A percentile compares a stretch with the other conserved stretches of the same genome.
Conservation (phyloP, 2,329 filamentous ascomycete species). For the Exophiala lecanii-corni region DNA sequence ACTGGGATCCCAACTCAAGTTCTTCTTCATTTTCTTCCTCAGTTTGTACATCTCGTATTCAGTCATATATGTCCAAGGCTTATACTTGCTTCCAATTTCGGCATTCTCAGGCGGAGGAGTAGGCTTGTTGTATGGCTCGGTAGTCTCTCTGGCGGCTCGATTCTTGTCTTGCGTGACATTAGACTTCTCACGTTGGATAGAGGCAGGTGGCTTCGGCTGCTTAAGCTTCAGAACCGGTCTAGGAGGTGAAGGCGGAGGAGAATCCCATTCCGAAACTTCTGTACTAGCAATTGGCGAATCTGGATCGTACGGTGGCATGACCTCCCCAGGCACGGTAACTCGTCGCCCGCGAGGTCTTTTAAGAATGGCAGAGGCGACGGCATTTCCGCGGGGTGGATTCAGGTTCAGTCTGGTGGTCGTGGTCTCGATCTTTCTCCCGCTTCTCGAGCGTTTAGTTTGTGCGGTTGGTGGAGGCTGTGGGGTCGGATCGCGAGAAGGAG, state of each 20-base stretch:
- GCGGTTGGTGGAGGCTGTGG: slow-evolving; percentile 36
- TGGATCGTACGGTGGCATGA: slow-evolving; percentile 37
- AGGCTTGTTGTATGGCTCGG: slow-evolving; percentile 23
- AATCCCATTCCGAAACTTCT: slow-evolving; percentile 42
- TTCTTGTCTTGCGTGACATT: slow-evolving; percentile 13
- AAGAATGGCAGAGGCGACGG: slow-evolving; percentile 21
- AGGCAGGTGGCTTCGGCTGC: slow-evolving; percentile 39
- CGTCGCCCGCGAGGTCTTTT: slow-evolving; percentile 37
- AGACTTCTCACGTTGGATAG: slow-evolving; percentile 17
- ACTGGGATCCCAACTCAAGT: slow-evolving; percentile 63
- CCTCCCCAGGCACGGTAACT: slow-evolving; percentile 33
- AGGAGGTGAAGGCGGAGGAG: slow-evolving; percentile 29
- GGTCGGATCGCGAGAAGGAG: slow-evolving; percentile 57
- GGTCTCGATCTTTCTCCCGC: slow-evolving; percentile 36
- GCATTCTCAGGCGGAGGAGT: slow-evolving; percentile 56
- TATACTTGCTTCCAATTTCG: slow-evolving; percentile 54
- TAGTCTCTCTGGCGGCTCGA: slow-evolving; percentile 16
- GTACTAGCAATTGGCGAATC: slow-evolving; percentile 45
- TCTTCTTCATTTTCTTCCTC: slow-evolving; percentile 67
- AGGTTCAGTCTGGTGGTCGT: slow-evolving; percentile 38
- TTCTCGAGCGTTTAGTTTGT: slow-evolving; percentile 39
- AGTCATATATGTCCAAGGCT: slow-evolving; percentile 61
- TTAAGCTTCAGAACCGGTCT: slow-evolving; percentile 32
- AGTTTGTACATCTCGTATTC: slow-evolving; percentile 65
- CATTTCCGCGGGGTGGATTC: slow-evolving; percentile 23